Evolutionary conservation across 2,329 filamentous ascomycete genomes (phyloP).

Genomic region (Trichoderma pleuroti): DNA sequence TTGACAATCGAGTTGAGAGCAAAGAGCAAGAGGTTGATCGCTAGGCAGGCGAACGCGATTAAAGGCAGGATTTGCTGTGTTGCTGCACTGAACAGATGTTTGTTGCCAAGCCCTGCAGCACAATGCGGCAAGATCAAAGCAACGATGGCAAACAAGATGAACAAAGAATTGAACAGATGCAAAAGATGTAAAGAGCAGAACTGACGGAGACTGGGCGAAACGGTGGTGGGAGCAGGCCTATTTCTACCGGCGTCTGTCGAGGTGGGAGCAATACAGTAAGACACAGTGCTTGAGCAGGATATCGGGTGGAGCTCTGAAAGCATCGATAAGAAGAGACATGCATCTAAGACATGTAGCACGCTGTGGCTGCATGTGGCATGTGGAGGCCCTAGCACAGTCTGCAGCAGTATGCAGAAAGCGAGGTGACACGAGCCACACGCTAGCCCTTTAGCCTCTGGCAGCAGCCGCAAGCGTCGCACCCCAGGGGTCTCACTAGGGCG

Average conservation of each 20-base stretch:
- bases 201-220: not conserved
- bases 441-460: slow-evolving; percentile 3
- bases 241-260: slow-evolving; percentile 20
- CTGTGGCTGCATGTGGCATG: slow-evolving; percentile 2
- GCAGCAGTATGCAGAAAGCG: not conserved
- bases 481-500: not conserved
- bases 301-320: not conserved
- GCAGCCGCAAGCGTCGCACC: slow-evolving; percentile 10
- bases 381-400: not conserved
- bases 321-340: slow-evolving; percentile 18
- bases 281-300: not conserved
- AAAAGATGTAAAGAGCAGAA: not conserved
- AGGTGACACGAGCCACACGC: slow-evolving; percentile 9
- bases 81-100: not conserved
- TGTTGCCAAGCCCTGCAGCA: slow-evolving; percentile 2
- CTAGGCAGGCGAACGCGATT: not conserved
- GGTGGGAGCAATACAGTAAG: slow-evolving; percentile 14
- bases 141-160: not conserved
- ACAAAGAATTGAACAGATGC: not conserved
- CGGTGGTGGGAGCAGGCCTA: slow-evolving; percentile 20
- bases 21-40: not conserved
- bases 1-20: not conserved
- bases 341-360: not conserved
- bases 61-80: not conserved
- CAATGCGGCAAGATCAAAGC: slow-evolving; percentile 1